Base-by-base conservation (phyloP, 139 green algal genomes). In the Nannochloris sp. region DNA sequence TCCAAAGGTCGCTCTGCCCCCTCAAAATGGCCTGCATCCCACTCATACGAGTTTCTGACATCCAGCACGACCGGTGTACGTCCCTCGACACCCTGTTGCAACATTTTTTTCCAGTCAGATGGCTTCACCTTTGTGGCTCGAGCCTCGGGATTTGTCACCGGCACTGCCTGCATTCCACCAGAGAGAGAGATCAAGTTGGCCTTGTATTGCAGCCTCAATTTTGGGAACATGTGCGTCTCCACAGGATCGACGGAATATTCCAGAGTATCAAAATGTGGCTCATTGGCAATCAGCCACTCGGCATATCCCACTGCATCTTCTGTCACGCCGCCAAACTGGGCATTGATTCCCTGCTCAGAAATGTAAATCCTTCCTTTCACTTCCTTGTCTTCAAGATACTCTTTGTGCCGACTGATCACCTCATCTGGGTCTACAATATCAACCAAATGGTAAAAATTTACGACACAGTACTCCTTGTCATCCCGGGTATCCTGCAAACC, bases 11-110 rank as follows among this genome's bases (percentile, higher is more conserved):
- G 67, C 10, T 71, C 66, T 2, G 91, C 88, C 7, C 88, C 92
- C 44, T 82, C 51, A 64, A 99, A 99, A 79, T 98, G 92, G 0
- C 92, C 93, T 0, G 90, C 88, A 64, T 99, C 93, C 93, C 93
- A 98, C 72, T 99, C 93, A 69, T 99, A 99, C 58, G 74, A 83
- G 64, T 98, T 98, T 5, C 93, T 75, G 56, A 98, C 80, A 74
- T 98, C 93, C 66, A 98, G 75, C 40, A 98, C 80, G 15, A 97
- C 66, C n/a, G 65, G 66, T 44, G 5, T 53, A 58, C 44, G 56
- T 10, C 40, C 61, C 12, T 21, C 43, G 23, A 14, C 2, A 19
- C 24, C 9, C 4, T 31, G 62, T 40, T 81, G 65, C 36, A 93
- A 67, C 77, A 89, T 89, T 2, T 78, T 63, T 73, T 80, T 80